Conservation (phyloP, 805 yeast species). For the Kodamaea kaohsiungensis region DNA sequence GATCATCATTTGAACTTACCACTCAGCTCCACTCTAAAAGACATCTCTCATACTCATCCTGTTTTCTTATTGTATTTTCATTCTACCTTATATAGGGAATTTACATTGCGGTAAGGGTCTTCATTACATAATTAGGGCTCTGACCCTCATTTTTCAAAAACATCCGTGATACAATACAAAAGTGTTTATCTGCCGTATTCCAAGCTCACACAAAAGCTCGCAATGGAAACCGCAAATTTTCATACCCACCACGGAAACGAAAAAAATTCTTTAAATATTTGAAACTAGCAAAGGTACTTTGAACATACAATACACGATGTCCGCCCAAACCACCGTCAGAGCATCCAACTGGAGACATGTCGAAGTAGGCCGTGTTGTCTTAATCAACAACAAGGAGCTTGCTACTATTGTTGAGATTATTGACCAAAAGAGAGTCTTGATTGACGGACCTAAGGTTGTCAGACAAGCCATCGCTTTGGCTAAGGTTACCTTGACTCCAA, state of each 20-base stretch:
- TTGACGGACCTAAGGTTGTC: constrained; percentile 95
- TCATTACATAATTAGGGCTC: too few relatives aligned
- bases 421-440: constrained; percentile 97
- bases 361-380: constrained; percentile 98
- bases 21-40: background rate
- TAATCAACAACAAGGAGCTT: constrained; percentile 80
- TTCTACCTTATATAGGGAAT: too few relatives aligned
- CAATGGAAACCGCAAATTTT: too few relatives aligned
- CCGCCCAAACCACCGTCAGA: constrained; percentile 67
- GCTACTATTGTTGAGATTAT: constrained; percentile 98
- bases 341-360: constrained; percentile 99
- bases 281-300: background rate
- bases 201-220: too few relatives aligned
- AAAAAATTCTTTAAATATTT: constrained; percentile 2
- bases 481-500: constrained; percentile 90
- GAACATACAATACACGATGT: constrained; percentile 21
- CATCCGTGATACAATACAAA: too few relatives aligned
- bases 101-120: too few relatives aligned
- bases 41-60: background rate
- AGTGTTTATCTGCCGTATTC: too few relatives aligned
- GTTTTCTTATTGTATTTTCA: too few relatives aligned
- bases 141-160: too few relatives aligned
- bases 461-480: constrained; percentile 91
- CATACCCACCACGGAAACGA: background rate
- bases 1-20: constrained; percentile 35